Evolutionary conservation across 805 yeast genomes (phyloP).

Genomic region (Cyberlindnera xylosilytica): DNA sequence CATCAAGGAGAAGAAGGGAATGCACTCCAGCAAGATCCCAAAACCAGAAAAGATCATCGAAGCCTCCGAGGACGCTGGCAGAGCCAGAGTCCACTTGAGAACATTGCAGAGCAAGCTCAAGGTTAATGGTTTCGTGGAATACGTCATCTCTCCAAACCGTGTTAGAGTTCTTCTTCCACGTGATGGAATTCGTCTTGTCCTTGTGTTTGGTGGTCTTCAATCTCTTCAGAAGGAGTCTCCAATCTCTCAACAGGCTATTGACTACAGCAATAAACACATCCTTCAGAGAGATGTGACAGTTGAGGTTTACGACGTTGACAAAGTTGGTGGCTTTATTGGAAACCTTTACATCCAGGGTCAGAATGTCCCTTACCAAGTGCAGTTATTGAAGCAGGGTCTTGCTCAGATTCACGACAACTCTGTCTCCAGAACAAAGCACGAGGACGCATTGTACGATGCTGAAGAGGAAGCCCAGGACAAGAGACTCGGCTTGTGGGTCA

Average conservation of each 20-base stretch:
- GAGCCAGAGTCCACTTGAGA: constrained; percentile 72
- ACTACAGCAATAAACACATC: constrained; percentile 48
- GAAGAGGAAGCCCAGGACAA: constrained; percentile 56
- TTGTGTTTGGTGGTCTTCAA: constrained; percentile 73
- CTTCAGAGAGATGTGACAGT: constrained; percentile 74
- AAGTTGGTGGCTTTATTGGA: constrained; percentile 79
- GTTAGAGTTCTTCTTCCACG: constrained; percentile 64
- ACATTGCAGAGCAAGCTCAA: constrained; percentile 64
- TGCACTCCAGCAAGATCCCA: constrained; percentile 52
- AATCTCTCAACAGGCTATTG: constrained; percentile 48
- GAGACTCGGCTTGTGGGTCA: constrained; percentile 65
- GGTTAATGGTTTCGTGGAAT: constrained; percentile 70
- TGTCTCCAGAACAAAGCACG: constrained; percentile 53
- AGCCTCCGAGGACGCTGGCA: constrained; percentile 69
- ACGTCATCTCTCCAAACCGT: constrained; percentile 64
- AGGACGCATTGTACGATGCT: constrained; percentile 52
- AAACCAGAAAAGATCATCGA: constrained; percentile 66
- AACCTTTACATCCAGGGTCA: constrained; percentile 52
- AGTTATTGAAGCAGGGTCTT: constrained; percentile 58
- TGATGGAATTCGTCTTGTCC: constrained; percentile 65
- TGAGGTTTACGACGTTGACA: constrained; percentile 67
- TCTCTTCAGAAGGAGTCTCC: constrained; percentile 36
- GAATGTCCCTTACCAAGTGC: constrained; percentile 53
- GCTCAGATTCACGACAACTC: constrained; percentile 66
- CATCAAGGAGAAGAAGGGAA: constrained; percentile 53